Conservation (phyloP, 2,329 filamentous ascomycete genomes). For the Leptographium wingfieldii region DNA sequence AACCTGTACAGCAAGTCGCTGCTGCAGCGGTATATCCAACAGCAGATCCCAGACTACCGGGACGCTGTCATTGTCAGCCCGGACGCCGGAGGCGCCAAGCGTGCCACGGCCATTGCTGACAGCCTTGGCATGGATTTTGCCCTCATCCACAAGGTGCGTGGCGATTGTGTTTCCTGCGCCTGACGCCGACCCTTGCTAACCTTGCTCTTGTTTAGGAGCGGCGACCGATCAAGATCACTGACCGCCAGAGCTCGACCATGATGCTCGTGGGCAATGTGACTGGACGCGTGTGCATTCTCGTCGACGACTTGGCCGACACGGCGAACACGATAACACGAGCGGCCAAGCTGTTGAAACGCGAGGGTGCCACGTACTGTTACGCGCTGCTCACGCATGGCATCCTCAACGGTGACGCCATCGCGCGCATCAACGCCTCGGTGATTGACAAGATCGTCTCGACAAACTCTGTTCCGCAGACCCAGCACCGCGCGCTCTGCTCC, state of each 20-base stretch:
- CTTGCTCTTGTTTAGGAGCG: conserved; percentile 16
- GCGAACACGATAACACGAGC: conserved; percentile 95
- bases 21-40: conserved; percentile 58
- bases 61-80: conserved; percentile 89
- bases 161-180: too few species aligned
- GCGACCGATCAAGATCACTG: conserved; percentile 59
- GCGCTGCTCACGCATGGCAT: conserved; percentile 92
- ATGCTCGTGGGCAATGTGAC: conserved; percentile 69
- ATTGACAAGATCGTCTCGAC: conserved; percentile 92
- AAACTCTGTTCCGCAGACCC: conserved; percentile 82
- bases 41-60: conserved; percentile 72
- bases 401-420: conserved; percentile 87
- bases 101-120: conserved; percentile 90
- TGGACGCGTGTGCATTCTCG: conserved; percentile 65
- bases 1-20: conserved; percentile 83
- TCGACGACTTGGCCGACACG: conserved; percentile 92
- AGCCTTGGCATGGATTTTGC: conserved; percentile 89
- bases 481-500: conserved; percentile 63
- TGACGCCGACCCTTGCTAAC: not conserved
- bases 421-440: conserved; percentile 82
- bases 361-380: conserved; percentile 83
- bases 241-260: conserved; percentile 70
- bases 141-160: conserved; percentile 82
- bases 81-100: conserved; percentile 91
- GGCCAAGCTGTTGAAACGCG: conserved; percentile 91